Evolutionary conservation across 768 basidiomycete species (phyloP), one percentile per base, ranked within the genome.

Genomic region (Rhodotorula sphaerocarpa): DNA sequence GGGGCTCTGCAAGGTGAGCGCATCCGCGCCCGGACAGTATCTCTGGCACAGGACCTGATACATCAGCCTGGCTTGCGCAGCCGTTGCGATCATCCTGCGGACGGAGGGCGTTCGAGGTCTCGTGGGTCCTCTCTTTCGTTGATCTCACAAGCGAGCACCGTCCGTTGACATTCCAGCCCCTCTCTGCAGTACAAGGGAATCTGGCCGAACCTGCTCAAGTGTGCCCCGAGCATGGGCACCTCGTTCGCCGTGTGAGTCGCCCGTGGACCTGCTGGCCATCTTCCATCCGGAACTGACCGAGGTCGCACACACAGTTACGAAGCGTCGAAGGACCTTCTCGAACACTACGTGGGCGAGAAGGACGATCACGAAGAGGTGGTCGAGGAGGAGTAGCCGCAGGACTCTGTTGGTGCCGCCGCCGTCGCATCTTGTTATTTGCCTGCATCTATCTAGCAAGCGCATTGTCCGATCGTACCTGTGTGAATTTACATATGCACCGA

Each of bases 41-140:
- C 23, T 15, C 50, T 36, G 31, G 33, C 23, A 12, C 10, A 20
- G 2, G 4, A 27, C 12, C 56, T 28, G 45, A 30, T 3, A 3
- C 48, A 10, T 9, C 6, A 6, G 1, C 27, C 30, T 36, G n/a
- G n/a, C n/a, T n/a, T n/a, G 2, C 50, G 85, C 91, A 74, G 90
- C 88, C 14, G 75, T 91, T 67, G 75, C 74, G 60, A 80, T 80
- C 55, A 89, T 89, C 50, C 45, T 90, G 21, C 80, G 77, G 42
- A 79, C 79, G 2, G 92, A 96, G 74, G 92, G 92, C 6, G 59
- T 86, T 16, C 74, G 73, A 48, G 89, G 89, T 44, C 74, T 92
- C 30, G 25, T 33, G 30, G 5, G 14, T 11, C 31, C 12, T 50
- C 23, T 6, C 10, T 30, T 31, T 44, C 43, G 21, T n/a, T 23